Conservation (phyloP, 2,329 filamentous ascomycete species). For the Fusarium avenaceum region DNA sequence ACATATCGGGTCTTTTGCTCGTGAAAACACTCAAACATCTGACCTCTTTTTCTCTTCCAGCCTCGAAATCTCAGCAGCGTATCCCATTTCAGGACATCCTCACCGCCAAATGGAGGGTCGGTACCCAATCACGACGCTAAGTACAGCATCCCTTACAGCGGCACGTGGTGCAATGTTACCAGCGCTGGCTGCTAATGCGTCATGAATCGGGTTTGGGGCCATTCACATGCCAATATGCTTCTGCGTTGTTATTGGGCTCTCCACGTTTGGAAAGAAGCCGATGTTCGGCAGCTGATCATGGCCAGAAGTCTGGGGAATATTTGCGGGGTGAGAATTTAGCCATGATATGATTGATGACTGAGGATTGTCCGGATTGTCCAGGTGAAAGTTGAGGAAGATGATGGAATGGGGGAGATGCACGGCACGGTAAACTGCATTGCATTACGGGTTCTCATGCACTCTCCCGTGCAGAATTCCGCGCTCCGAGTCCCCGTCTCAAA, state of each 20-base stretch:
- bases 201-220: slow-evolving; percentile 25
- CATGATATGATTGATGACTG: slow-evolving; percentile 18
- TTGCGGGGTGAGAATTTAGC: slow-evolving; percentile 23
- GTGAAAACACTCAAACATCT: slow-evolving; percentile 23
- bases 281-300: slow-evolving; percentile 41
- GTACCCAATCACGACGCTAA: slow-evolving; percentile 25
- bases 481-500: neutral
- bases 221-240: slow-evolving; percentile 40
- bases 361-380: neutral
- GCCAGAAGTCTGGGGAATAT: slow-evolving; percentile 40
- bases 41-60: neutral
- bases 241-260: slow-evolving; percentile 30
- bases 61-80: slow-evolving; percentile 5
- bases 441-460: slow-evolving; percentile 21
- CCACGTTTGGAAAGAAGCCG: slow-evolving; percentile 22
- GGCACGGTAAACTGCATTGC: slow-evolving; percentile 2
- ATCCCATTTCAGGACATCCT: slow-evolving; percentile 25
- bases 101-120: slow-evolving; percentile 31
- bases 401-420: slow-evolving; percentile 1
- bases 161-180: slow-evolving; percentile 38
- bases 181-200: slow-evolving; percentile 31
- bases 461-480: slow-evolving; percentile 11
- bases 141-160: slow-evolving; percentile 13
- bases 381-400: neutral
- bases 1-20: neutral